Conservation (phyloP, 225 moss, liverwort and hornwort genomes). For the Marchantia polymorpha region DNA sequence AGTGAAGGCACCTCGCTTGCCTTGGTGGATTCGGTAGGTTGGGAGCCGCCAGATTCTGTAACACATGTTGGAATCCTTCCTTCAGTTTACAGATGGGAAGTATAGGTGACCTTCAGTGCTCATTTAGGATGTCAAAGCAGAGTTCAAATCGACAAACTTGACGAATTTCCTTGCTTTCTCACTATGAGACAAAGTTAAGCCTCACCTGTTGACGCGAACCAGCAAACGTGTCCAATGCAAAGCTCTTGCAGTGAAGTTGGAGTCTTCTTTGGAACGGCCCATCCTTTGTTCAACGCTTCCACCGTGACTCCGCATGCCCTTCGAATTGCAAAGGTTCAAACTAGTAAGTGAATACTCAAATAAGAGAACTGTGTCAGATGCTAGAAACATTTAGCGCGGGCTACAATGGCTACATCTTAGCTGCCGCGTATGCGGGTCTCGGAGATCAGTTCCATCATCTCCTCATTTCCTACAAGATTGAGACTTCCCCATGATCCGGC, state of each 20-base stretch:
- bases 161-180: neutral
- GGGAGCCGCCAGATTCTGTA: slow-evolving; percentile 13
- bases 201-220: slow-evolving; percentile 29
- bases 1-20: neutral
- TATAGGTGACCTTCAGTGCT: neutral
- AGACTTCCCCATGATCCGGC: no score
- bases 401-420: neutral
- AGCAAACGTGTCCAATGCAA: slow-evolving; percentile 31
- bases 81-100: neutral
- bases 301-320: slow-evolving; percentile 28
- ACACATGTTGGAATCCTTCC: neutral
- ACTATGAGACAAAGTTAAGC: neutral
- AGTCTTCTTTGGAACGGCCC: slow-evolving; percentile 12
- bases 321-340: neutral
- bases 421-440: no score
- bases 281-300: slow-evolving; percentile 10
- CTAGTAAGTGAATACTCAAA: neutral
- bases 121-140: neutral
- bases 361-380: neutral
- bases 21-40: neutral
- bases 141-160: neutral
- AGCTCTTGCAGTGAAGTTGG: slow-evolving; percentile 29
- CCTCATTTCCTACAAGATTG: neutral
- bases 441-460: neutral
- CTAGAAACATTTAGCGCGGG: no score